Evolutionary conservation across 306 rosid genomes (phyloP), one percentile per base, ranked within the genome.

Genomic region (Carpinus viminea): DNA sequence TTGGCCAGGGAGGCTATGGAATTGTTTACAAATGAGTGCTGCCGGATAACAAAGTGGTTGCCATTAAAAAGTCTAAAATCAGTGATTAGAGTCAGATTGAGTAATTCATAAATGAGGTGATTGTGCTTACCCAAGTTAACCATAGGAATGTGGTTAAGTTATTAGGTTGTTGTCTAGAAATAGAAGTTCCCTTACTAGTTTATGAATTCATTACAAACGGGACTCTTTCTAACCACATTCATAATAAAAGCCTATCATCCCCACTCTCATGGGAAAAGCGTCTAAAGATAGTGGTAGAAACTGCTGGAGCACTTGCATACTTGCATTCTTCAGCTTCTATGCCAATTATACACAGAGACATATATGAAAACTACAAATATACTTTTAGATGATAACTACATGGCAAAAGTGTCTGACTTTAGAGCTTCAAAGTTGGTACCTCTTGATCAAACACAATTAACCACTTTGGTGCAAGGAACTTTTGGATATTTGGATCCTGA

Each of bases 281-380:
- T 5, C 24, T 86, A 45, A 81, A 65, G 53, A 83, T 89, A 28
- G 89, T 83, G 16, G 36, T 68, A 1, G 80, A 83, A 60, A 12
- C 80, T 8, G 77, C 74, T 0, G 77, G 73, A 7, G 90, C 88
- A 1, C n/a, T 88, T 53, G 76, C 90, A 38, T 88, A 88, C 64
- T 26, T 88, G 5, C 90, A 88, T 0, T 41, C 18, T 0, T 55
- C 73, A 15, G 79, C 86, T 13, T 75, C 88, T 1, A 79, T 74
- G 20, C 84, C 92, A 3, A 86, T 86, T 2, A 79, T 88, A n/a
- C 89, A 88, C 1, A 82, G 90, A 56, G 90, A 88, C 78, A 82
- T 86, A n/a, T n/a, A n/a, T n/a, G 11, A 88, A 88, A 77, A 71
- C 81, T 20, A 36, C 85, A 7, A 88, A 88, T 26, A 69, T 88